Evolutionary conservation across 306 rosid genomes (phyloP).

Genomic region (Ochetophila trinervis): DNA sequence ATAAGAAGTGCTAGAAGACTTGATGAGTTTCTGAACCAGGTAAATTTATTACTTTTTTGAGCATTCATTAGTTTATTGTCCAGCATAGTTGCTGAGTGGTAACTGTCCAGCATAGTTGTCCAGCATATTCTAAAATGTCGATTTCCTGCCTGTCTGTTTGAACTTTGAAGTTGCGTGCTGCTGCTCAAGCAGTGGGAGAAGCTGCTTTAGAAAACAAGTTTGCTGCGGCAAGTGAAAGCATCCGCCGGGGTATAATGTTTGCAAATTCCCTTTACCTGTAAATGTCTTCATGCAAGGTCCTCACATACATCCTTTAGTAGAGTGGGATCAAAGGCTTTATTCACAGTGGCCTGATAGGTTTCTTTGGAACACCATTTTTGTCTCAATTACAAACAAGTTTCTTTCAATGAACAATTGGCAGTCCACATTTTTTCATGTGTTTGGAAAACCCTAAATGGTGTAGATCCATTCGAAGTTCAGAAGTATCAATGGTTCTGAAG

Average conservation of each 20-base stretch:
- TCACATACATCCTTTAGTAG: no score
- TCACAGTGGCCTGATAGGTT: no score
- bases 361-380: no score
- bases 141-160: background rate
- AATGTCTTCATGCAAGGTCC: constrained; percentile 26
- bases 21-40: constrained; percentile 96
- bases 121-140: background rate
- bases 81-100: background rate
- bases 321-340: no score
- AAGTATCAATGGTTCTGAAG: constrained; percentile 1
- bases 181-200: constrained; percentile 95
- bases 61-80: background rate
- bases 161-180: constrained; percentile 58
- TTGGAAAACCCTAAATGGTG: no score
- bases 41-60: constrained; percentile 7
- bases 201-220: constrained; percentile 75
- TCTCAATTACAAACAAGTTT: no score
- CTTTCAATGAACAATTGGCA: no score
- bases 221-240: constrained; percentile 85
- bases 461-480: background rate
- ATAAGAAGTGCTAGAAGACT: constrained; percentile 96
- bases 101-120: no score
- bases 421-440: no score
- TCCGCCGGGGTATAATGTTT: constrained; percentile 94
- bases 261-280: constrained; percentile 90